Percentiles rank a stretch among this genome's conserved stretches.
Conservation (phyloP, 352 stramenopile species). For the Phytopythium sindhum region DNA sequence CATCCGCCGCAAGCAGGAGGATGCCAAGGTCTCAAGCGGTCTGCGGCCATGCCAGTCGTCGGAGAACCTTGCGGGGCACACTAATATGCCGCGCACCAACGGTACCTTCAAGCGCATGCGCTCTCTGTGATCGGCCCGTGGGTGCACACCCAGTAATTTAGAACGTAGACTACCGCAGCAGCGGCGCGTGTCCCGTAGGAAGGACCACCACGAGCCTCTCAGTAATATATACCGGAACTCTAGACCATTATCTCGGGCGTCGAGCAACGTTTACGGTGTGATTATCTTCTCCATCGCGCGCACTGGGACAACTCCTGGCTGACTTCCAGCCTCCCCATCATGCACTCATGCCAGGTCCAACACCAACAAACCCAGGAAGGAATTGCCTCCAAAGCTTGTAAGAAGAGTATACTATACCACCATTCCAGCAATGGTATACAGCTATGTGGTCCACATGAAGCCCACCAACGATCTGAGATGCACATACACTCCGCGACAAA, state of each 20-base stretch:
- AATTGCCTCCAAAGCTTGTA: too few species aligned
- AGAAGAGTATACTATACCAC: neutral
- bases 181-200: neutral
- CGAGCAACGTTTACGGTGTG: too few species aligned
- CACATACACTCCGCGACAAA: too few species aligned
- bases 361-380: too few species aligned
- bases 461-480: neutral
- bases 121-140: neutral
- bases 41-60: neutral
- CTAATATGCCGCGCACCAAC: neutral
- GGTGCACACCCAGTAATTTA: neutral
- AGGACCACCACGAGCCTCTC: neutral
- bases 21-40: slow-evolving; percentile 16
- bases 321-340: too few species aligned
- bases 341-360: too few species aligned
- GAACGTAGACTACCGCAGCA: neutral
- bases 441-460: neutral
- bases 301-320: too few species aligned
- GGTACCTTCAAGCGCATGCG: slow-evolving; percentile 6
- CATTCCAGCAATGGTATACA: neutral
- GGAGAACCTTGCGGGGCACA: neutral
- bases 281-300: too few species aligned
- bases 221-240: neutral
- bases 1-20: slow-evolving; percentile 37
- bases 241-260: too few species aligned